These are phyloP conservation scores for Teunomyces funiuensis DNA, from an alignment of 805 yeast genomes.

Conservation along the genomic window DNA sequence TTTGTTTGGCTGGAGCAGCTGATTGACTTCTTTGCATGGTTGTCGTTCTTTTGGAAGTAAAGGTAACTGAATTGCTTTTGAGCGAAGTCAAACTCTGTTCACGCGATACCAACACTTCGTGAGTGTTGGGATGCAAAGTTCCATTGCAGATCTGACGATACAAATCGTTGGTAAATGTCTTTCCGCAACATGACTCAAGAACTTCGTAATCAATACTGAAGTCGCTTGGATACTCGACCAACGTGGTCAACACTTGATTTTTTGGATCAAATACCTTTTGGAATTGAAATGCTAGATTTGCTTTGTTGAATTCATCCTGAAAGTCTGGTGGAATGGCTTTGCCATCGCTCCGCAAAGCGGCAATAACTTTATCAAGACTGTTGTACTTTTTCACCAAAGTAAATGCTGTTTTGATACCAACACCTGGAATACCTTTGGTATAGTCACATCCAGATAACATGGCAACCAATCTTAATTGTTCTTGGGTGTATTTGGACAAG, in stretches of 20 bases:
- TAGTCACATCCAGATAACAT: constrained; percentile 96
- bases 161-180: constrained; percentile 40
- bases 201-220: constrained; percentile 42
- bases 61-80: constrained; percentile 13
- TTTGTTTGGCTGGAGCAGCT: constrained; percentile 6
- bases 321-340: constrained; percentile 60
- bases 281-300: constrained; percentile 75
- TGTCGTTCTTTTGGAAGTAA: neutral
- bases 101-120: constrained; percentile 45
- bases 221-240: constrained; percentile 54
- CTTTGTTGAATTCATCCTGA: constrained; percentile 58
- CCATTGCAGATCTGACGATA: constrained; percentile 66
- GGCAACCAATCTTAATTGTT: constrained; percentile 73
- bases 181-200: constrained; percentile 48
- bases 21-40: neutral
- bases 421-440: constrained; percentile 77
- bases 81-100: constrained; percentile 35
- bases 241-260: constrained; percentile 46
- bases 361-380: constrained; percentile 55
- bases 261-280: constrained; percentile 84
- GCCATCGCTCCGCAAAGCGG: constrained; percentile 60
- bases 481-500: constrained; percentile 49
- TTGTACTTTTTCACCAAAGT: constrained; percentile 51
- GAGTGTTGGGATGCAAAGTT: constrained; percentile 62
- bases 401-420: constrained; percentile 80